Conservation (phyloP, 2,329 filamentous ascomycete genomes). For the Sphaerulina musiva region DNA sequence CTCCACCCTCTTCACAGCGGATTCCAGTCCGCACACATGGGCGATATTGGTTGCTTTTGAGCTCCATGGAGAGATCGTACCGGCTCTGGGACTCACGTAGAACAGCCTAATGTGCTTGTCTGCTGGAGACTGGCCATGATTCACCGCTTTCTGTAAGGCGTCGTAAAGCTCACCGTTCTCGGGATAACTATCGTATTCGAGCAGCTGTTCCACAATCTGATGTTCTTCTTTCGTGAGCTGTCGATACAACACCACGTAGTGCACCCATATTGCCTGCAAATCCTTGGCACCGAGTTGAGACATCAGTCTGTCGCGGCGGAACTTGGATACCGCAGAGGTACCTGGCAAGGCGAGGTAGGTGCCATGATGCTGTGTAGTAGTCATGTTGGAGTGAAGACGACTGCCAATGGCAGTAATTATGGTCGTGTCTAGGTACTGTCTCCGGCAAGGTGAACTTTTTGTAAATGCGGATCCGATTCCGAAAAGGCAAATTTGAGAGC, state of each 20-base stretch:
- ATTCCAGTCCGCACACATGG: conserved; percentile 76
- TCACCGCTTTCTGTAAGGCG: conserved; percentile 42
- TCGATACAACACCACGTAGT: conserved; percentile 44
- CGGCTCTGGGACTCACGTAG: conserved; percentile 72
- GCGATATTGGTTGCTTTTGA: conserved; percentile 93
- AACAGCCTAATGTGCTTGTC: conserved; percentile 51
- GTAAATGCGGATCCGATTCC: neutral
- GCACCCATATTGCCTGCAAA: conserved; percentile 47
- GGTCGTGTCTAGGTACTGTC: neutral
- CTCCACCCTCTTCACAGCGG: conserved; percentile 71
- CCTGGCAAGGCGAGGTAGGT: conserved; percentile 45
- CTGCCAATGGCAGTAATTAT: conserved; percentile 16
- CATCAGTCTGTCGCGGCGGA: conserved; percentile 43
- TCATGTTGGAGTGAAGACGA: conserved; percentile 8
- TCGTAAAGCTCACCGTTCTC: conserved; percentile 42
- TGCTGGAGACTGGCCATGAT: conserved; percentile 46
- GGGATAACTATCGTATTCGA: conserved; percentile 54
- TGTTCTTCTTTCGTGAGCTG: conserved; percentile 42
- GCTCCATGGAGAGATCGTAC: conserved; percentile 90
- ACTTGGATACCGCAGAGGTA: conserved; percentile 50
- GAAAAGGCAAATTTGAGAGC: too few relatives aligned
- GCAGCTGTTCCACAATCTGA: conserved; percentile 51
- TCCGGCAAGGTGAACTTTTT: neutral
- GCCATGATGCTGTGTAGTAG: conserved; percentile 1
- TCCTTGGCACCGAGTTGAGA: conserved; percentile 42